phyloP scores from a whole-genome alignment of 2,329 filamentous ascomycete species.

The Aspergillus ochraceus region DNA sequence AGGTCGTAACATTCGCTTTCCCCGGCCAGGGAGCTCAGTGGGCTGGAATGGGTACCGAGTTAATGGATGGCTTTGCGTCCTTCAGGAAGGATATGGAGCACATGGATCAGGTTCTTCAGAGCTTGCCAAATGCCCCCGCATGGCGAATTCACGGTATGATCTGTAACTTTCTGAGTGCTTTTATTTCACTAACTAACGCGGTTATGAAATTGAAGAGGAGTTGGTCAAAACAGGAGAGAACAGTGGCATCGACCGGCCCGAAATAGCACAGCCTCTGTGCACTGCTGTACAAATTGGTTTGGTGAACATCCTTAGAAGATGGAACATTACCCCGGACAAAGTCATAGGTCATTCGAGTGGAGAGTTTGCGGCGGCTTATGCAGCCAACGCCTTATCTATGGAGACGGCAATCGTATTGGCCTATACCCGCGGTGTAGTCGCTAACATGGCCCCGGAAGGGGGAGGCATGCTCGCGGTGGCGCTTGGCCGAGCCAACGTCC shows the following conservation, averaged over 20 bases:
- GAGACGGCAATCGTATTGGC: constrained; percentile 8
- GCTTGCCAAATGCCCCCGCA: not conserved
- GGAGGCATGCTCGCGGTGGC: constrained; percentile 25
- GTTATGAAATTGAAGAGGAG: not conserved
- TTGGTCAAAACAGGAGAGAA: constrained; percentile 3
- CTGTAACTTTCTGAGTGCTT: not conserved
- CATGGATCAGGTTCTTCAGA: constrained; percentile 1
- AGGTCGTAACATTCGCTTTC: constrained; percentile 20
- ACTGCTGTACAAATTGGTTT: constrained; percentile 32
- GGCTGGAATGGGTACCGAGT: constrained; percentile 5
- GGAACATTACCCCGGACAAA: constrained; percentile 23
- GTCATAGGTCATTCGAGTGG: constrained; percentile 34
- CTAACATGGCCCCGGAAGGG: not conserved
- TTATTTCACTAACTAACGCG: not conserved
- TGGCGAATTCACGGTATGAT: not conserved
- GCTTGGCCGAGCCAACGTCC: constrained; percentile 6
- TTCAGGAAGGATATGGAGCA: not conserved
- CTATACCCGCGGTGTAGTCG: constrained; percentile 4
- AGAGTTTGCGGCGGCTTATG: constrained; percentile 29
- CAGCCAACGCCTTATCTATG: constrained; percentile 1
- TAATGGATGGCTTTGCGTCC: not conserved
- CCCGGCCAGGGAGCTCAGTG: constrained; percentile 32
- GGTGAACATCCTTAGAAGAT: constrained; percentile 28
- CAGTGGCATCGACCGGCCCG: not conserved
- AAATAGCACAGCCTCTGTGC: constrained; percentile 13